Base-by-base conservation (phyloP, 257 asterid genomes). In the Primulina huaijiensis region DNA sequence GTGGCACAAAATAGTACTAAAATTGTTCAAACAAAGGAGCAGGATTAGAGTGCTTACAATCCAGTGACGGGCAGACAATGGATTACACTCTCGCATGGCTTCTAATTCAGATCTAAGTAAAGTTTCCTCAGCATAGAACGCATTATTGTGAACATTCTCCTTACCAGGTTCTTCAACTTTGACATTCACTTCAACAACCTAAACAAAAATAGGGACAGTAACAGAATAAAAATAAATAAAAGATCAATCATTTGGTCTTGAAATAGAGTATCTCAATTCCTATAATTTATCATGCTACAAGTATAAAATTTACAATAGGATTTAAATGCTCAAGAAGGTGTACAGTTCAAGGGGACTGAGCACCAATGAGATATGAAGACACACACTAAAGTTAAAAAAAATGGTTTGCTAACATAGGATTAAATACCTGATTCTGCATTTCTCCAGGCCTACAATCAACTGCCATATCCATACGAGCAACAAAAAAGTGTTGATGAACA, bases 391-490 rank as follows among this genome's bases (percentile, higher is more conserved):
- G 25, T 23, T 23, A 23, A 23, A 23, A 23, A 23, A 23, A 23
- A 23, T 23, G 25, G 25, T 23, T 23, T 23, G 25, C 25, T 37
- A 35, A 50, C 34, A 60, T 4, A 29, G 16, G 16, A 66, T n/a
- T 33, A 64, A 31, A 35, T 80, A 89, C 99, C 95, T 94, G 99
- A 81, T 91, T 94, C 83, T 86, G 88, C 69, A 83, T 84, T 82
- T 94, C 99, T 64, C 95, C 99, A 72, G 99, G 93, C 70, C 85
- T 94, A 71, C 91, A 88, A 77, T 94, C 99, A 34, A 94, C 96
- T 16, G 96, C 79, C 97, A 94, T 94, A 78, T 94, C 96, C 97
- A 94, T 84, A 52, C 99, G 97, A 69, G 97, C 97, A 75, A 94
- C 97, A 75, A 94, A 91, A 77, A 94, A 94, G 80, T 94, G 97